Base-by-base conservation (phyloP, 208 protist genomes). In the Porcisia deanei region DNA sequence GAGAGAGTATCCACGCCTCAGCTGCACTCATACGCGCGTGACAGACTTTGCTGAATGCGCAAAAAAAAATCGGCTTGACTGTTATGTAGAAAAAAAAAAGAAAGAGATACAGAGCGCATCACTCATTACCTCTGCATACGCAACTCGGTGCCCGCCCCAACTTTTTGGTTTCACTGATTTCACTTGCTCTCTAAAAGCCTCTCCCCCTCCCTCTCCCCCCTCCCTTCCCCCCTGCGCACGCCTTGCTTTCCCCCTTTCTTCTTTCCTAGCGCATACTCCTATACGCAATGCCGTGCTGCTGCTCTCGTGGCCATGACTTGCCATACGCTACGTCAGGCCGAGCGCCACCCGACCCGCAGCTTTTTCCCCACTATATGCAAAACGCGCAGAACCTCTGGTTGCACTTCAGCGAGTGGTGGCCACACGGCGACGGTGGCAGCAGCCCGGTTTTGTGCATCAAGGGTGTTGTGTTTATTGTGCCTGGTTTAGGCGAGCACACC, bases 361-460 rank as follows among this genome's bases (percentile, higher is more conserved):
- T 95, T 16, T 95, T 95, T 52, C 91, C 91, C 5, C 61, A 79
- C 65, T 95, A 94, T 73, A 80, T 94, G 54, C 91, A 95, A 75
- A 95, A 94, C 72, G 76, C 75, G 58, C 89, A 95, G 59, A 74
- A 85, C 37, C 70, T 95, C 63, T 95, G 91, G 91, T 78, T 93
- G 67, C 88, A 82, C 73, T 94, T 75, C 76, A 64, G 68, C n/a
- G 85, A 92, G 85, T 95, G 89, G 89, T 88, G 85, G 76, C 91
- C 91, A 39, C 82, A 76, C 34, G 71, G 75, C 45, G 49, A 73
- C 60, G 59, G 70, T 34, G 41, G 66, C 59, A 25, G 52, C 60
- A 45, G 10, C 20, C 43, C 66, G 14, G 47, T 37, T 3, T 14
- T 54, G 16, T 67, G 57, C 0, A 59, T 81, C 7, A 80, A 79